Conservation (phyloP, 2,329 filamentous ascomycete genomes). For the Apiospora arundinis region DNA sequence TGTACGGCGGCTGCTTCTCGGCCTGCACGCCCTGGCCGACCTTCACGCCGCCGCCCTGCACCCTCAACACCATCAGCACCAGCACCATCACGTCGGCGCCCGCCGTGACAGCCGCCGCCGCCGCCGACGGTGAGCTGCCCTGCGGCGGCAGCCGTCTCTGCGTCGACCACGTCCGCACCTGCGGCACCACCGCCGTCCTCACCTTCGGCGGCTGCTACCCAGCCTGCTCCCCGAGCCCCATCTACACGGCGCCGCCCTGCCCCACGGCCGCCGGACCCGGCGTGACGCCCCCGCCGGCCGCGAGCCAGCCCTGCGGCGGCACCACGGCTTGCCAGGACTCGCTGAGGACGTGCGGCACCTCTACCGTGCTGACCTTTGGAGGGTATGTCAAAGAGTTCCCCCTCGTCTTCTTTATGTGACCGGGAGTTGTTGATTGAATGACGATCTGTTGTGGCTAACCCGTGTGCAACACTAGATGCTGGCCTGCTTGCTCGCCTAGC, state of each 20-base stretch:
- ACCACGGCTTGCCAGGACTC: background rate
- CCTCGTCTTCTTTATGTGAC: background rate
- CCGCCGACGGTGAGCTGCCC: background rate
- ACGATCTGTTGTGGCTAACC: background rate
- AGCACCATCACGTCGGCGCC: background rate
- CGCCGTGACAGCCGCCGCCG: background rate
- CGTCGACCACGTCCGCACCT: constrained; percentile 25
- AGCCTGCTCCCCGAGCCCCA: constrained; percentile 22
- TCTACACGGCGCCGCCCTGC: constrained; percentile 23
- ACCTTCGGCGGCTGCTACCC: constrained; percentile 8
- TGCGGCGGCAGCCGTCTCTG: constrained; percentile 27
- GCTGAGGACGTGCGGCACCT: constrained; percentile 6
- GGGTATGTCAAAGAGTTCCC: background rate
- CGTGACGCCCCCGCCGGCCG: background rate
- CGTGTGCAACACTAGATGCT: constrained; percentile 8
- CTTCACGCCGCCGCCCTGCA: constrained; percentile 28
- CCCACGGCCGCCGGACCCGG: background rate
- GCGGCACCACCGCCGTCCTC: constrained; percentile 3
- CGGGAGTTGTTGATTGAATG: too few relatives aligned
- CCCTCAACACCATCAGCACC: constrained; percentile 16
- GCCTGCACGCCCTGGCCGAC: constrained; percentile 31
- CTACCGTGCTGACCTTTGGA: background rate
- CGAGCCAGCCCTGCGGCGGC: constrained; percentile 5
- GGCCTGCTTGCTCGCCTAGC: constrained; percentile 28
- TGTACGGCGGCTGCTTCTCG: constrained; percentile 29